Evolutionary conservation across 345 rosid genomes (phyloP).

Genomic region (Eucalyptus sideroxylon): DNA sequence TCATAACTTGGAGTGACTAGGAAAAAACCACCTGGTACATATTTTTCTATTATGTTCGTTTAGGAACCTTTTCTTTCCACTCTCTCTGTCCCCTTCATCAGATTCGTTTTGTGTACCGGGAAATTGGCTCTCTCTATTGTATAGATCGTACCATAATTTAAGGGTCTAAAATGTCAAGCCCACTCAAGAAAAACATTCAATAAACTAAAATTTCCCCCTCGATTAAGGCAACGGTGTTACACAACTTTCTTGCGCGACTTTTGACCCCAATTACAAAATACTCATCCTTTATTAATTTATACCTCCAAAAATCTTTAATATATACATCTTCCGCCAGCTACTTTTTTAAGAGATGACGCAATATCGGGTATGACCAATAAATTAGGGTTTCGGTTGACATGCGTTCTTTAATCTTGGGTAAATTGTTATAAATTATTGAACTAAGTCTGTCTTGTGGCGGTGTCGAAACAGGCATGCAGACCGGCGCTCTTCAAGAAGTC

Average conservation of each 20-base stretch:
- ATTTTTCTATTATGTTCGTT: background rate
- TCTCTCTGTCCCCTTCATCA: background rate
- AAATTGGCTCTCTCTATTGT: background rate
- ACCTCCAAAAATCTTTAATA: background rate
- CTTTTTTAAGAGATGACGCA: background rate
- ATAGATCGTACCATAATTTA: background rate
- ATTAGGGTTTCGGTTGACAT: background rate
- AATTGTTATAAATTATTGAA: background rate
- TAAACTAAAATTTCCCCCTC: background rate
- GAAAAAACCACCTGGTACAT: background rate
- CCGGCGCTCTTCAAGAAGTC: slow-evolving; percentile 25
- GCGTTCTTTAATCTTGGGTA: background rate
- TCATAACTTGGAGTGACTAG: no score
- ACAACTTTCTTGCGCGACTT: background rate
- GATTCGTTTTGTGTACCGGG: background rate
- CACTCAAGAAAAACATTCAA: background rate
- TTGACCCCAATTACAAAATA: background rate
- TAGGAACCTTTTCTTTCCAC: background rate
- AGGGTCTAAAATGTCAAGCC: background rate
- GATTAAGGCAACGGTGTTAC: background rate
- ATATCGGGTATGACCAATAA: background rate
- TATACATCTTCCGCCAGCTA: background rate
- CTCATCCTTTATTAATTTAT: background rate
- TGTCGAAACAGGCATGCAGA: slow-evolving; percentile 12
- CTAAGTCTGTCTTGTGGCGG: background rate